phyloP scores from a whole-genome alignment of 2,329 filamentous ascomycete species.

The Onygenales sp. region DNA sequence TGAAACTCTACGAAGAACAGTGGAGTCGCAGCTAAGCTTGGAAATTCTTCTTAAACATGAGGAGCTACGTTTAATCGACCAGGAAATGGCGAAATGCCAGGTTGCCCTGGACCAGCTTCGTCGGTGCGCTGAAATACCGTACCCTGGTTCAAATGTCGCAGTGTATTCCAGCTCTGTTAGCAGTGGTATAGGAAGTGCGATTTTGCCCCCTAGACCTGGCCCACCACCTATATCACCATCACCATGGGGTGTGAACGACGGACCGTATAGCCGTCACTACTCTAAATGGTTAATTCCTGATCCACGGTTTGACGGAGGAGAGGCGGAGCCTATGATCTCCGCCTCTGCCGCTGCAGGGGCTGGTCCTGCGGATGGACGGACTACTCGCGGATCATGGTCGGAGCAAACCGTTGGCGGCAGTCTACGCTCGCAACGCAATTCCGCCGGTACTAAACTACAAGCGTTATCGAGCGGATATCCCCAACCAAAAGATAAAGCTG shows the following conservation, averaged over 20 bases:
- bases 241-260: slow-evolving; percentile 83
- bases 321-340: slow-evolving; percentile 21
- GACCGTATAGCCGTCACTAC: slow-evolving; percentile 90
- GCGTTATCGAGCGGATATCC: slow-evolving; percentile 61
- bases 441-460: slow-evolving; percentile 56
- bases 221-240: slow-evolving; percentile 67
- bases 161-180: slow-evolving; percentile 58
- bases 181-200: slow-evolving; percentile 62
- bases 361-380: slow-evolving; percentile 56
- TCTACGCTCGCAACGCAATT: slow-evolving; percentile 48
- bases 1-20: slow-evolving; percentile 55
- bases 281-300: slow-evolving; percentile 91
- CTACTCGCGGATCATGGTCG: slow-evolving; percentile 65
- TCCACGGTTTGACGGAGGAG: slow-evolving; percentile 66
- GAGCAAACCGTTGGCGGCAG: slow-evolving; percentile 43
- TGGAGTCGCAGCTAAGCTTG: slow-evolving; percentile 80
- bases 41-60: slow-evolving; percentile 92
- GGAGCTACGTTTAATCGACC: slow-evolving; percentile 86
- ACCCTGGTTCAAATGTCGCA: slow-evolving; percentile 57
- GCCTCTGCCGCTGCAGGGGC: slow-evolving; percentile 25
- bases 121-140: slow-evolving; percentile 85
- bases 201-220: slow-evolving; percentile 53
- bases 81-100: slow-evolving; percentile 94
- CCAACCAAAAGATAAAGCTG: slow-evolving; percentile 67
- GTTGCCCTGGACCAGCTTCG: slow-evolving; percentile 86